phyloP scores from a whole-genome alignment of 73 alveolate genomes.

The Paramecium sonneborni region DNA sequence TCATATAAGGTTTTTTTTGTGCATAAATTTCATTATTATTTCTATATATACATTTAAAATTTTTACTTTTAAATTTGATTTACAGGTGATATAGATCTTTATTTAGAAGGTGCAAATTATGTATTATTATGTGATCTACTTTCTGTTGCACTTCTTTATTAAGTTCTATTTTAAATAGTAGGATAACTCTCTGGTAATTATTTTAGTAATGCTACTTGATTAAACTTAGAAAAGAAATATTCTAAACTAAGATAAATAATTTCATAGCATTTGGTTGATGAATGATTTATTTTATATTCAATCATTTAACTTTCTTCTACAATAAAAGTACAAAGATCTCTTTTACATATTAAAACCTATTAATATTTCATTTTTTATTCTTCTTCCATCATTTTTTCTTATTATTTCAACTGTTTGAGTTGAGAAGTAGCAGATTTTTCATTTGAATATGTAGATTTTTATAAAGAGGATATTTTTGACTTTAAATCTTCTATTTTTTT shows the following conservation, averaged over 20 bases:
- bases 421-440: not conserved
- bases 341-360: not conserved
- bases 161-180: not conserved
- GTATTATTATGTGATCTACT: not conserved
- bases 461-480: not conserved
- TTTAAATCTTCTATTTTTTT: not conserved
- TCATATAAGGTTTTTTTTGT: not conserved
- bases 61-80: not conserved
- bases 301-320: not conserved
- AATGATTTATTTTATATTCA: not conserved
- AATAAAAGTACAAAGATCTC: not conserved
- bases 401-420: not conserved
- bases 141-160: not conserved
- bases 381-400: constrained; percentile 4
- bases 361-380: not conserved
- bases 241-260: not conserved
- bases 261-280: not conserved
- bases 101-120: not conserved
- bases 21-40: not conserved
- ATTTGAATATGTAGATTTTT: not conserved
- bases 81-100: not conserved
- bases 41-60: not conserved
- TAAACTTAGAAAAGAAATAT: not conserved
- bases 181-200: not conserved
- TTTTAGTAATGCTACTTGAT: not conserved